Base-by-base conservation (phyloP, 441 rosid species). In the Populus hybrid region DNA sequence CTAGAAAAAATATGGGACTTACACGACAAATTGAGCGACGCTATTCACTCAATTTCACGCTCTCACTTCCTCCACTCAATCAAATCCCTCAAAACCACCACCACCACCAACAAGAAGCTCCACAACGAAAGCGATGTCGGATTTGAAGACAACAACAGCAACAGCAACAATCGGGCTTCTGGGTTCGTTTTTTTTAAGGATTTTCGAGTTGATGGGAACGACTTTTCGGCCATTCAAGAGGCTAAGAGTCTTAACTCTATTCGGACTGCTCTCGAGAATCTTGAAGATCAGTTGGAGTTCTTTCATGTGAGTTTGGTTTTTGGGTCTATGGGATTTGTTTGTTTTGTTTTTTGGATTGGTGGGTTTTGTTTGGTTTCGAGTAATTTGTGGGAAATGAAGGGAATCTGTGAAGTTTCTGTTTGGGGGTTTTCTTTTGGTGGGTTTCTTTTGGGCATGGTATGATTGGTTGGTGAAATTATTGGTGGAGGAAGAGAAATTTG, bases 1-100 rank as follows among this genome's bases (percentile, higher is more conserved):
- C 90, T 95, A n/a, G 98, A 92, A 89, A 95, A 89, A 83, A 92
- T 95, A 65, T 95, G 99, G 93, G 99, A 93, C 85, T 86, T 95
- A 10, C 99, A 93, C 86, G 97, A 93, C 88, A 92, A 95, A 85
- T 89, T 93, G 40, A 95, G 97, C 88, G 98, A 95, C 83, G 97
- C 94, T 70, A 95, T 95, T 73, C 96, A 89, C 88, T 83, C 90
- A 24, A 88, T 92, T 80, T 91, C 98, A 16, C 88, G 96, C 2
- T 68, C 90, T 73, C 98, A 95, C 77, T 93, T 93, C 82, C 92
- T 90, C 76, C 84, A 83, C 70, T 90, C 98, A 77, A 76, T 91
- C 76, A 90, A 85, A 78, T 59, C 87, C 38, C 69, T 76, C 0
- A 73, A 76, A 30, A 85, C 85, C 67, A 88, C 85, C 74, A 85